Percentiles rank a stretch among this genome's conserved stretches.
Evolutionary conservation across 805 yeast species (phyloP).

Genomic region (Kazachstania taianensis): DNA sequence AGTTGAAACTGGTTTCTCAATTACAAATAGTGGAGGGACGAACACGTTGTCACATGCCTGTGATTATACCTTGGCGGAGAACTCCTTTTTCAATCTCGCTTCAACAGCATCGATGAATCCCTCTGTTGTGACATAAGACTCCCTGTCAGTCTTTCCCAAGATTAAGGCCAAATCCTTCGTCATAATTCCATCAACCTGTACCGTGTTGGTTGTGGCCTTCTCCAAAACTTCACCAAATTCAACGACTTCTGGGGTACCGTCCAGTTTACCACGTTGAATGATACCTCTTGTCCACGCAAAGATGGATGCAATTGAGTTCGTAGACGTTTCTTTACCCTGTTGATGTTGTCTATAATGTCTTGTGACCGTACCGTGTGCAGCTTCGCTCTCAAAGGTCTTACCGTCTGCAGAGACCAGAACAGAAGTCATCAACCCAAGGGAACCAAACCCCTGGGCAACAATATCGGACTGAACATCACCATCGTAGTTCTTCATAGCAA

Average conservation of each 20-base stretch:
- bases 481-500: slow-evolving; percentile 95
- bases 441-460: slow-evolving; percentile 97
- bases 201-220: slow-evolving; percentile 79
- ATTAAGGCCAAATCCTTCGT: slow-evolving; percentile 93
- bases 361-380: slow-evolving; percentile 98
- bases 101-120: slow-evolving; percentile 83
- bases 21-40: not conserved
- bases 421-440: slow-evolving; percentile 94
- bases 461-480: slow-evolving; percentile 96
- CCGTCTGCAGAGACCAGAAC: slow-evolving; percentile 97
- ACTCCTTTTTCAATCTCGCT: slow-evolving; percentile 37
- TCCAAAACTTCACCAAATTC: slow-evolving; percentile 72
- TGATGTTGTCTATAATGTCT: slow-evolving; percentile 95
- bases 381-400: slow-evolving; percentile 89
- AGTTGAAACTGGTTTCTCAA: not conserved
- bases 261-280: slow-evolving; percentile 84
- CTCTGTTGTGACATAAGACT: slow-evolving; percentile 78
- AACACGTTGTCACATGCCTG: not conserved
- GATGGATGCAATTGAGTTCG: slow-evolving; percentile 94
- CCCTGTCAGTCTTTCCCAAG: slow-evolving; percentile 75
- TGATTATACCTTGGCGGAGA: no score
- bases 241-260: slow-evolving; percentile 74
- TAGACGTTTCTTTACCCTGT: slow-evolving; percentile 93
- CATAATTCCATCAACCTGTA: slow-evolving; percentile 75
- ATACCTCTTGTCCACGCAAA: slow-evolving; percentile 96